Evolutionary conservation across 2,329 filamentous ascomycete genomes (phyloP), one percentile per base, ranked within the genome.

Genomic region (Sarocladium kiliense): DNA sequence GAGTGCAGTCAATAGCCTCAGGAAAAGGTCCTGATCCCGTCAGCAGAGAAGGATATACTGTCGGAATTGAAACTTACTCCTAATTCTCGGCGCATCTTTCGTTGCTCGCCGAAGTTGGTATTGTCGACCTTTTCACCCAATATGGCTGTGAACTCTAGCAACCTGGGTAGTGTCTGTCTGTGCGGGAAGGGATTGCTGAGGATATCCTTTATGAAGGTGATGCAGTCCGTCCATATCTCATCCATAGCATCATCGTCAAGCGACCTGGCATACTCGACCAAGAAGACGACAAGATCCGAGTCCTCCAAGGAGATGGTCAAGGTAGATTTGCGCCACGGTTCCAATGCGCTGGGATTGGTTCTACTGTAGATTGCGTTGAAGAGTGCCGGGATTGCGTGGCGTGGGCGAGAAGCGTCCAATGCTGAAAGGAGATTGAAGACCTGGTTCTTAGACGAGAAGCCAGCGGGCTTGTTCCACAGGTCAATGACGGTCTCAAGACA

Each of bases 201-300:
- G 26, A 99, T 81, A 66, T 99, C 95, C 59, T 86, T 88, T 58
- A 97, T 71, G 69, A 99, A 99, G 0, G 87, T 83, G 64, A 92
- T 91, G 68, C 93, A 99, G 67, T 99, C 93, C 39, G 86, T 80
- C 94, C 94, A 99, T 50, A 99, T 96, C 71, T 99, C 94, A 64
- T 99, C 94, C 81, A 97, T 93, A 16, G 94, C 89, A 74, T 99
- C 94, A 64, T 99, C 94, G 65, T 99, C 94, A 12, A 97, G 77
- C 0, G 92, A 94, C 27, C 83, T 83, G 0, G 91, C 87, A 69
- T 99, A 99, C 59, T 94, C 89, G 7, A 96, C 89, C 44, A 97
- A 72, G 68, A 99, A 99, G 9, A 88, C 82, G 9, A 93, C 89
- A 11, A 99, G 76, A 64, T 97, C 92, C 0, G 84, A 82, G 64